Evolutionary conservation across 257 asterid genomes (phyloP).

Genomic region (Coffea eugenioides): DNA sequence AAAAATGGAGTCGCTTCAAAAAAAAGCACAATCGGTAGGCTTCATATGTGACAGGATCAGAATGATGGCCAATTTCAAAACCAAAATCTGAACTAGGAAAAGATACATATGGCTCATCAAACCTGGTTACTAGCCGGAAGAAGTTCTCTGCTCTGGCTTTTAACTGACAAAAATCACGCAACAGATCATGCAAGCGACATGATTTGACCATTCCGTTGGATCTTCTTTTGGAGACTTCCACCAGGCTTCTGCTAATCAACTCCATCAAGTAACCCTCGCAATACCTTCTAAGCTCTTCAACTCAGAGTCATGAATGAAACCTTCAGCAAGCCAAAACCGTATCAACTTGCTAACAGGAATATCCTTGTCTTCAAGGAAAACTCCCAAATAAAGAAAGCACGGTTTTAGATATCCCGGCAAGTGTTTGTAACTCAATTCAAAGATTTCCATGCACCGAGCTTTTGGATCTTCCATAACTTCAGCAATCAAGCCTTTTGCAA

Average conservation of each 20-base stretch:
- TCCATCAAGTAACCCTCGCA: neutral
- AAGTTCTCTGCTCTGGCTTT: constrained; percentile 4
- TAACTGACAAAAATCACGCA: neutral
- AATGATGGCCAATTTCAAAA: neutral
- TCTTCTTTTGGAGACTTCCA: neutral
- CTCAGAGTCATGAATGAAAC: neutral
- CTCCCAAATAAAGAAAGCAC: constrained; percentile 12
- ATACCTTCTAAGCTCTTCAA: neutral
- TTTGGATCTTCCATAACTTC: neutral
- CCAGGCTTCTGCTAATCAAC: constrained; percentile 6
- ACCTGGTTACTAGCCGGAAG: neutral
- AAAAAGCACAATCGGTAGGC: neutral
- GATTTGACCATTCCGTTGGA: constrained; percentile 8
- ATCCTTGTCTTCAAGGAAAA: neutral
- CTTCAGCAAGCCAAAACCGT: constrained; percentile 1
- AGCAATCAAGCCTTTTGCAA: neutral
- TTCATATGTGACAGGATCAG: neutral
- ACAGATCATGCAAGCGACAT: constrained; percentile 9
- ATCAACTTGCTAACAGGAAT: neutral
- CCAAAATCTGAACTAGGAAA: neutral
- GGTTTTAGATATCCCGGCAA: neutral
- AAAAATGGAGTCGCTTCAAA: neutral
- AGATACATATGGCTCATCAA: constrained; percentile 9
- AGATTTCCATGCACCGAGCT: constrained; percentile 1
- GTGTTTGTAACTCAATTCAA: constrained; percentile 6